Conservation (phyloP, 306 rosid genomes). For the Senna tora region DNA sequence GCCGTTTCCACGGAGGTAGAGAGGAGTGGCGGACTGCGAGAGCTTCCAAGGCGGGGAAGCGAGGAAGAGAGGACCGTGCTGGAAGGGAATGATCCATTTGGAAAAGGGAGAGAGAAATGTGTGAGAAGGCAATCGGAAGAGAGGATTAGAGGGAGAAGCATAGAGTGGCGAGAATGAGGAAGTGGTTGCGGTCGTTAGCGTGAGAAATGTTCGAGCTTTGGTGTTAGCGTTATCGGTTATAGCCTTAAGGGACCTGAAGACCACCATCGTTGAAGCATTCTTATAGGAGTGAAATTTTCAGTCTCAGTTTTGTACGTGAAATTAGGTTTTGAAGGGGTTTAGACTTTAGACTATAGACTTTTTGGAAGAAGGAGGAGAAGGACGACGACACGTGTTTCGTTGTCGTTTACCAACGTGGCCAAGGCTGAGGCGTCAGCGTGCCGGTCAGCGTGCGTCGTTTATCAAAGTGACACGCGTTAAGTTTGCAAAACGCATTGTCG, state of each 20-base stretch:
- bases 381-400: constrained; percentile 2
- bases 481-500: not conserved
- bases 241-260: constrained; percentile 54
- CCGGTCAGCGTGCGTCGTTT: not conserved
- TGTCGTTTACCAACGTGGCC: not conserved
- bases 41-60: constrained; percentile 87
- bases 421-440: not conserved
- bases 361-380: not conserved
- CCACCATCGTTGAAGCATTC: constrained; percentile 59
- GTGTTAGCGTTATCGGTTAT: constrained; percentile 35
- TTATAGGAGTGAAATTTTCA: not conserved
- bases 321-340: constrained; percentile 31
- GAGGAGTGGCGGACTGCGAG: constrained; percentile 89
- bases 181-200: constrained; percentile 39
- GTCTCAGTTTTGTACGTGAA: no score
- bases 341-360: constrained; percentile 5
- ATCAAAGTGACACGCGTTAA: not conserved
- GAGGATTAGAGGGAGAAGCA: constrained; percentile 40
- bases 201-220: constrained; percentile 55
- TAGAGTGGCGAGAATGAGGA: constrained; percentile 37
- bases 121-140: constrained; percentile 43
- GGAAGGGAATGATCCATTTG: constrained; percentile 48
- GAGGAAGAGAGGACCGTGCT: constrained; percentile 79
- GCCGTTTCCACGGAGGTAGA: constrained; percentile 56
- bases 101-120: constrained; percentile 54